Evolutionary conservation across 202 grass and related monocot species (phyloP).

Genomic region (Dendrocalamus latiflorus): DNA sequence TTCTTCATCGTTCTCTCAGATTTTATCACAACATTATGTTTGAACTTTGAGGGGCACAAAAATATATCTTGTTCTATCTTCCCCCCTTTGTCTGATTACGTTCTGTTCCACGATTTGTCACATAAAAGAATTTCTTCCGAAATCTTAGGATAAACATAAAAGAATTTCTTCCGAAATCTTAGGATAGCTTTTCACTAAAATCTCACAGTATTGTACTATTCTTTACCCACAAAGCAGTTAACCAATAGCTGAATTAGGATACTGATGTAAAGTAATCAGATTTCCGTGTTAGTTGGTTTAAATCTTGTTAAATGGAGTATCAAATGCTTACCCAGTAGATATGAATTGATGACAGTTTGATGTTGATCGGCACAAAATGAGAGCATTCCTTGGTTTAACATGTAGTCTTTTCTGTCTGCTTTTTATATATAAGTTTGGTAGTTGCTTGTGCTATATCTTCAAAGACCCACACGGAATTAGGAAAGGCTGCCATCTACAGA

Average conservation of each 20-base stretch:
- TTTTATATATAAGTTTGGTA: not conserved
- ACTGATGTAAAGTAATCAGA: not conserved
- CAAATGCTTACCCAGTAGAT: not conserved
- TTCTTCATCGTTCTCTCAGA: slow-evolving; percentile 51
- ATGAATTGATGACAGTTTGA: slow-evolving; percentile 2
- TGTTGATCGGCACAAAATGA: not conserved
- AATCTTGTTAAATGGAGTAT: not conserved
- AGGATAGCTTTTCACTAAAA: slow-evolving; percentile 8
- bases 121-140: not conserved
- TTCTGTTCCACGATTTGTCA: not conserved
- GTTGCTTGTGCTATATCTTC: not conserved
- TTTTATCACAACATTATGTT: slow-evolving; percentile 56
- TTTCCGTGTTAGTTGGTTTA: not conserved
- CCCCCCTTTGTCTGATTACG: not conserved
- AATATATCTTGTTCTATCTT: slow-evolving; percentile 40
- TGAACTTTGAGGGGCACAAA: slow-evolving; percentile 54
- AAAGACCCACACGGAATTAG: not conserved
- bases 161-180: not conserved
- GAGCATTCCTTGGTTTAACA: not conserved
- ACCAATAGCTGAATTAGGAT: slow-evolving; percentile 1
- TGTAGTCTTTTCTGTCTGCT: not conserved
- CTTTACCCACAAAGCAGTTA: not conserved
- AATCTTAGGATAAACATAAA: slow-evolving; percentile 6
- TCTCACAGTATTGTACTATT: slow-evolving; percentile 12
- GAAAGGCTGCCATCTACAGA: not conserved